Evolutionary conservation across 257 asterid genomes (phyloP), one percentile per base, ranked within the genome.

Genomic region (Ajuga chamaepitys): DNA sequence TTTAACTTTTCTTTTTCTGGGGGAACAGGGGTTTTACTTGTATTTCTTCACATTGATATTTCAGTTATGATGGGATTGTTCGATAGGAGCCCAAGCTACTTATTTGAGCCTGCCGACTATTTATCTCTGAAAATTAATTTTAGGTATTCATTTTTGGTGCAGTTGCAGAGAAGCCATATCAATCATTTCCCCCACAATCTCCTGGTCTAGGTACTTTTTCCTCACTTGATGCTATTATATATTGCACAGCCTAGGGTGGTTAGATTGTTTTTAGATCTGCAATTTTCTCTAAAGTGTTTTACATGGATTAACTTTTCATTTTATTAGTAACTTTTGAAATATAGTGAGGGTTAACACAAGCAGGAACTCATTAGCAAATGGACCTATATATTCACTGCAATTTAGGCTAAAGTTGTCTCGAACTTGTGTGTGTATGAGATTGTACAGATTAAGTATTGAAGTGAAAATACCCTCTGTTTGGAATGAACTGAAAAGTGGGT

Each of bases 111-210:
- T 5, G 57, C 44, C 18, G 22, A 18, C 18, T 25, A 25, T 44
- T 46, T 9, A 12, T 22, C 22, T 16, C 32, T 30, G 37, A 30
- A 30, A 30, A 30, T 30, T 30, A 30, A 30, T 4, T 8, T 3
- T 30, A 21, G 10, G 20, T 45, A 13, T 42, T 41, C 22, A 20
- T 47, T 59, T 58, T 28, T 37, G 5, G 37, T 48, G 46, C 69
- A 78, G 80, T 77, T 62, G 83, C 86, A 58, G 97, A 77, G 77
- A 73, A 80, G 85, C 88, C 85, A 77, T 67, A 77, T 66, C 83
- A 72, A 65, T 76, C 91, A 26, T 67, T 74, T 63, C 74, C 85
- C 52, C 84, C 54, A 38, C 79, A 78, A 37, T 70, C 81, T 61
- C 80, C 86, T 64, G 72, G 34, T 58, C 82, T 46, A 78, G 95